Evolutionary conservation across 176 grass and related monocot genomes (phyloP), one percentile per base, ranked within the genome.

Genomic region (Carex cristatella): DNA sequence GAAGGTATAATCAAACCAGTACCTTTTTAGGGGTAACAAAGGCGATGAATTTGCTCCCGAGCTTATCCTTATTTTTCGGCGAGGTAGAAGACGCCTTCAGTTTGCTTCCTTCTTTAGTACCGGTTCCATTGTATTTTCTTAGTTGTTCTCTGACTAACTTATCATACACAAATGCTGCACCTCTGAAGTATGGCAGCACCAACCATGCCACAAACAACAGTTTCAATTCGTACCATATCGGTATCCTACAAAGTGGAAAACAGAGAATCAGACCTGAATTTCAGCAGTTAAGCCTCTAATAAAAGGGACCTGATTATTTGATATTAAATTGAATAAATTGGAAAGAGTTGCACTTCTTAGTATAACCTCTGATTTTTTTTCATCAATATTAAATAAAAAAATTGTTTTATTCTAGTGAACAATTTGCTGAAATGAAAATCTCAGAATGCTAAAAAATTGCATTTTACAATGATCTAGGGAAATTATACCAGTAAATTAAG

Each of bases 201-300:
- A 94, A 83, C 94, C 94, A 97, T 59, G 92, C 92, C 68, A 92
- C 75, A 71, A 94, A 85, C 87, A 94, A 78, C 68, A 97, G 76
- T 87, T 94, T 94, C 37, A 97, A 89, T 48, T 97, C 84, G 79
- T 97, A 97, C 94, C 92, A 97, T 7, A 94, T 89, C 2, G 94
- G 94, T 27, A 94, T 87, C 94, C 94, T 94, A 16, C 23, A 23
- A 69, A 55, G 49, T 27, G 14, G 23, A 46, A 69, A 19, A 2
- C 12, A 54, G 51, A 56, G 4, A 56, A 77, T 55, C 49, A 55
- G 5, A 23, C 19, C 28, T 31, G 12, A n/a, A 32, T 53, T 28
- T 54, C 32, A 61, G 58, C 58, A 16, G 7, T 16, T 16, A 40
- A 69, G 66, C 3, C 28, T 37, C 32, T 40, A 69, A n/a, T 60